Evolutionary conservation across 768 basidiomycete genomes (phyloP), one percentile per base, ranked within the genome.

Genomic region (Mycena albidolilacea): DNA sequence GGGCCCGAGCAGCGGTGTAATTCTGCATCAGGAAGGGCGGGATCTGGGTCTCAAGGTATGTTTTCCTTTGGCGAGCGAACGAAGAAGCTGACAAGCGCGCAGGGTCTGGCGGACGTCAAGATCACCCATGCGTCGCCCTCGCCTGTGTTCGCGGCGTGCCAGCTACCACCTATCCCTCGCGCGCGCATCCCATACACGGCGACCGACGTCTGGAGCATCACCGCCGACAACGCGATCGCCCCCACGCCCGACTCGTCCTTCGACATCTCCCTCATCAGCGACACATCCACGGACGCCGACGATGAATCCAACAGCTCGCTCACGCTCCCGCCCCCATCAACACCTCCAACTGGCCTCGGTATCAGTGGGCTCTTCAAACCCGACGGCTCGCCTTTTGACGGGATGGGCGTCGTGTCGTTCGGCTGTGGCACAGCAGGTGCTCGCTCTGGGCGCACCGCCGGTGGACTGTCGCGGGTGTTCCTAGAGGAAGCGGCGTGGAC

Each of bases 201-300:
- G 37, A 41, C 57, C 44, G 59, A 55, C 35, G 30, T 43, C 43
- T 39, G 21, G n/a, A 59, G 17, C 57, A 21, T n/a, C 44, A 9
- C 43, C 17, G 23, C 23, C 43, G 61, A 14, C 14, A 39, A 63
- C 39, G 17, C 6, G 35, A n/a, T 41, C 58, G 38, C 17, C 9
- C 48, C 55, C 17, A 39, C 58, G 8, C 57, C 71, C 7, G 67
- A 66, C 43, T 50, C 64, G 6, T 72, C 67, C 43, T 75, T 75
- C 68, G 70, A 72, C 52, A 65, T 75, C 52, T 75, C 74, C 23
- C 70, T 72, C 63, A 69, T 71, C 64, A 72, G 70, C 71, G 74
- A 71, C 63, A 71, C 70, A 11, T 71, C 70, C 23, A 17, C 59
- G 38, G 46, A 64, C 67, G 63, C 15, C n/a, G 66, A 48, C 3